A percentile compares a stretch with the other conserved stretches of the same genome.
These are phyloP conservation scores for Saccharata proteae DNA, from an alignment of 2,329 filamentous ascomycete genomes.

Conservation along the genomic window DNA sequence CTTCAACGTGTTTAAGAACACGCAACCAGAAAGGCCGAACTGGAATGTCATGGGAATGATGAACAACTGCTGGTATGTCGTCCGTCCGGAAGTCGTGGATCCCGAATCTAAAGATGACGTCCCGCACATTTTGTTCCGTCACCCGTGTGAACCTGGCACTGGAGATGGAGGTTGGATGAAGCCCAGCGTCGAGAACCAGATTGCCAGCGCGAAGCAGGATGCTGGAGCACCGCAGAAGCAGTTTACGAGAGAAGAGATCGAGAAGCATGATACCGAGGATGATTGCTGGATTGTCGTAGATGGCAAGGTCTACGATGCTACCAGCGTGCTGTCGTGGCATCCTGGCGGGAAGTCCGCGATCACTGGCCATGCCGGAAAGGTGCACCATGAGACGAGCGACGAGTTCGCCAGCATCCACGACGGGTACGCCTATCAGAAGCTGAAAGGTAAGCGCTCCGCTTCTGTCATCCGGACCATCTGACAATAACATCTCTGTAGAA, in stretches of 20 bases:
- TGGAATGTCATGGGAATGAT: conserved; percentile 45
- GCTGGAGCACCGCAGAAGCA: conserved; percentile 35
- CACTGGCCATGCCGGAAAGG: conserved; percentile 37
- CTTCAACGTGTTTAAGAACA: conserved; percentile 40
- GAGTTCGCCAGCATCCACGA: conserved; percentile 42
- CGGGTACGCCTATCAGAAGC: conserved; percentile 37
- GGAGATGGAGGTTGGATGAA: conserved; percentile 41
- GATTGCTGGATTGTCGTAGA: conserved; percentile 45
- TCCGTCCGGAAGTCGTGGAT: conserved; percentile 29
- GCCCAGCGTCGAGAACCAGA: conserved; percentile 32
- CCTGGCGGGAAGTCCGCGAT: conserved; percentile 38
- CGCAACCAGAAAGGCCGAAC: conserved; percentile 32
- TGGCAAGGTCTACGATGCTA: conserved; percentile 40
- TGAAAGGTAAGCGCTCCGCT: conserved; percentile 21
- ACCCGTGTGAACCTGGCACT: conserved; percentile 32
- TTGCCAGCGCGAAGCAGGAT: conserved; percentile 33
- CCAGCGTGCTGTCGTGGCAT: conserved; percentile 37
- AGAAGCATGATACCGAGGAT: conserved; percentile 35
- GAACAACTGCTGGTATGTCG: conserved; percentile 41
- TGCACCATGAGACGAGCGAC: conserved; percentile 37
- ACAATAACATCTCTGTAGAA: conserved; percentile 22
- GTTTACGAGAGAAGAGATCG: conserved; percentile 42
- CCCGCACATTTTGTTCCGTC: conserved; percentile 31
- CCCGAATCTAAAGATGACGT: conserved; percentile 19
- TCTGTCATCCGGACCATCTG: not conserved